Evolutionary conservation across 2,329 filamentous ascomycete genomes (phyloP).

Genomic region (Cercospora sp.): DNA sequence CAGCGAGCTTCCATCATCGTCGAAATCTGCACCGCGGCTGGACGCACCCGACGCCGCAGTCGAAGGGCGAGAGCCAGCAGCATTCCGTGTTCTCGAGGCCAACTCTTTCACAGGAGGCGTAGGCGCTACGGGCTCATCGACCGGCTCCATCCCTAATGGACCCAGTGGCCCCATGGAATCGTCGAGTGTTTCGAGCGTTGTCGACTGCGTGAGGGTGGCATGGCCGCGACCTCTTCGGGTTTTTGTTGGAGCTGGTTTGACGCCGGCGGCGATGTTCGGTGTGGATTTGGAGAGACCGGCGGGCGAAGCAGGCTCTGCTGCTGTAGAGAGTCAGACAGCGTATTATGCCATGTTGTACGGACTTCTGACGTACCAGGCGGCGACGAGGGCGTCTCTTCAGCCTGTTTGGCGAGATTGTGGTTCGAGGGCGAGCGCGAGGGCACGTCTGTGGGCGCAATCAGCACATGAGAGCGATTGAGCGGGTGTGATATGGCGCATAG

Average conservation of each 20-base stretch:
- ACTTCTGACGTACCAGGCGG: conserved; percentile 19
- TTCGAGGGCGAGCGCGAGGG: conserved; percentile 48
- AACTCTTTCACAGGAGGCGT: conserved; percentile 61
- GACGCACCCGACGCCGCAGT: conserved; percentile 53
- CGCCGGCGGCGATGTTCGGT: conserved; percentile 28
- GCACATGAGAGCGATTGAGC: not conserved
- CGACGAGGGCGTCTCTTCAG: conserved; percentile 30
- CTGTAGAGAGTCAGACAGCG: conserved; percentile 1
- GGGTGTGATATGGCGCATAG: not conserved
- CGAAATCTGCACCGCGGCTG: conserved; percentile 60
- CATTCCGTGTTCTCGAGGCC: conserved; percentile 46
- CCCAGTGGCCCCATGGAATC: conserved; percentile 73
- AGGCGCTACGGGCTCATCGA: conserved; percentile 63
- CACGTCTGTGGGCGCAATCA: conserved; percentile 43
- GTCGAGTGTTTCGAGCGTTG: conserved; percentile 75
- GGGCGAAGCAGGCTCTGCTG: conserved; percentile 17
- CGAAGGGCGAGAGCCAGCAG: conserved; percentile 46
- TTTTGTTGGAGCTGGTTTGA: conserved; percentile 36
- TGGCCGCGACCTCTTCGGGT: conserved; percentile 60
- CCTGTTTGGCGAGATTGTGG: conserved; percentile 44
- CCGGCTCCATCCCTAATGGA: conserved; percentile 55
- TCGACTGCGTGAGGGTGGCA: conserved; percentile 73
- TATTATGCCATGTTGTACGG: not conserved
- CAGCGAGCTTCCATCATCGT: conserved; percentile 59
- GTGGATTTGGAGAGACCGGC: conserved; percentile 25